These are phyloP conservation scores for Amphirosellinia nigrospora DNA, from an alignment of 495 filamentous ascomycete genomes.

Conservation along the genomic window DNA sequence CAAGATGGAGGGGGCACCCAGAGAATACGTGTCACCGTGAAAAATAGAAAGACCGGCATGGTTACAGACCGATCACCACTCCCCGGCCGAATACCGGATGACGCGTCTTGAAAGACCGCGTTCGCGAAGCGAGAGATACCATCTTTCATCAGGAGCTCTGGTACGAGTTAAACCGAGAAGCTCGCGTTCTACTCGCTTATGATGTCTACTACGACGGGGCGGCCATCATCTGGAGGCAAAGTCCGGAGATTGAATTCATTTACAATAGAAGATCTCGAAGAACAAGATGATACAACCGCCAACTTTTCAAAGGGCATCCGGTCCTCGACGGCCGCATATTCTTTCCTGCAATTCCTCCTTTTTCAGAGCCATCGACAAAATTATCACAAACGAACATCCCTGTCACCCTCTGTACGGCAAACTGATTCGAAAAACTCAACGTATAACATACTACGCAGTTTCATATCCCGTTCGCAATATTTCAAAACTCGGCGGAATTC, in stretches of 20 bases:
- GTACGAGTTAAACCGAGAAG: constrained; percentile 85
- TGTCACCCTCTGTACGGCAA: constrained; percentile 63
- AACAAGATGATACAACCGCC: constrained; percentile 43
- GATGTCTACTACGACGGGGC: constrained; percentile 67
- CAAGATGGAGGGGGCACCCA: constrained; percentile 60
- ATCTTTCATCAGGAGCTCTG: constrained; percentile 93
- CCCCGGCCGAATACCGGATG: constrained; percentile 45
- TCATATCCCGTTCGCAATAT: constrained; percentile 37
- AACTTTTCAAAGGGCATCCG: constrained; percentile 62
- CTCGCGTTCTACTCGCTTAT: constrained; percentile 67
- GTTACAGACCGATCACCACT: constrained; percentile 61
- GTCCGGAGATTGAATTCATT: constrained; percentile 62
- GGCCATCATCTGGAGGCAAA: constrained; percentile 62
- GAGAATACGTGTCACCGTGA: constrained; percentile 66
- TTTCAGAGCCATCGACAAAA: constrained; percentile 73
- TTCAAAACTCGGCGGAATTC: constrained; percentile 30
- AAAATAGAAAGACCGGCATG: constrained; percentile 46
- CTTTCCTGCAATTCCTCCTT: constrained; percentile 72
- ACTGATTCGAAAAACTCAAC: constrained; percentile 33
- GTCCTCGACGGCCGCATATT: constrained; percentile 32
- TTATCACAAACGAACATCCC: constrained; percentile 64
- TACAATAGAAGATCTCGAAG: constrained; percentile 68
- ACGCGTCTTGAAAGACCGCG: constrained; percentile 62
- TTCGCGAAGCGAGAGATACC: constrained; percentile 83
- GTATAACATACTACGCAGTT: constrained; percentile 39